Base-by-base conservation (phyloP, 345 rosid genomes). In the Combretum micranthum region DNA sequence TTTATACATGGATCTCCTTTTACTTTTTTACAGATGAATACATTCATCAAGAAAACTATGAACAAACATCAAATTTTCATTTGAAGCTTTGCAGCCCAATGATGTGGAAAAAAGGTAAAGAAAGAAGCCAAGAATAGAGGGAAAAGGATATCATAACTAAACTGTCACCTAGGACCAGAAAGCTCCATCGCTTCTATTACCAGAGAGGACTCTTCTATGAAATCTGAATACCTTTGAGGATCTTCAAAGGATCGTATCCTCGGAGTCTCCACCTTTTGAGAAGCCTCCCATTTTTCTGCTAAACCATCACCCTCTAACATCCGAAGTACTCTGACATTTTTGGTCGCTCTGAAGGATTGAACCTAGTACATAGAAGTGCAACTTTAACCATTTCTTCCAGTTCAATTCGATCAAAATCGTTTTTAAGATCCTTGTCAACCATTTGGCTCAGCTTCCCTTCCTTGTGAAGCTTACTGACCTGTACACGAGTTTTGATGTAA, bases 151-250 rank as follows among this genome's bases (percentile, higher is more conserved):
- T 14, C n/a, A n/a, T n/a, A n/a, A 12, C 8, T 44, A 23, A 22
- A 8, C 47, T 46, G 52, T 85, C 77, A 91, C 68, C 98, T 68
- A 39, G 98, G 98, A 8, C 98, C 98, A 0, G 98, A 91, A 57
- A 91, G 98, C 77, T 91, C 98, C 86, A 91, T 88, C 47, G 96
- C 98, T 77, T 91, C 98, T 2, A 88, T 64, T 37, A 88, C 90
- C 26, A 91, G 92, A 32, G 96, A 91, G 13, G 95, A 86, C 63
- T 91, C 98, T 60, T 91, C 95, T 42, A 91, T 86, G 51, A 66
- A 86, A 69, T 91, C 95, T 0, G 92, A 82, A 68, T 91, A 91
- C 66, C 79, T 72, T 25, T 60, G 65, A 43, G 72, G 78, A 44
- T 64, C 68, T 42, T 77, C 90, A 16, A 60, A 72, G 1, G 80